Evolutionary conservation across 2,329 filamentous ascomycete genomes (phyloP).

Genomic region (Hypoxylon sp.): DNA sequence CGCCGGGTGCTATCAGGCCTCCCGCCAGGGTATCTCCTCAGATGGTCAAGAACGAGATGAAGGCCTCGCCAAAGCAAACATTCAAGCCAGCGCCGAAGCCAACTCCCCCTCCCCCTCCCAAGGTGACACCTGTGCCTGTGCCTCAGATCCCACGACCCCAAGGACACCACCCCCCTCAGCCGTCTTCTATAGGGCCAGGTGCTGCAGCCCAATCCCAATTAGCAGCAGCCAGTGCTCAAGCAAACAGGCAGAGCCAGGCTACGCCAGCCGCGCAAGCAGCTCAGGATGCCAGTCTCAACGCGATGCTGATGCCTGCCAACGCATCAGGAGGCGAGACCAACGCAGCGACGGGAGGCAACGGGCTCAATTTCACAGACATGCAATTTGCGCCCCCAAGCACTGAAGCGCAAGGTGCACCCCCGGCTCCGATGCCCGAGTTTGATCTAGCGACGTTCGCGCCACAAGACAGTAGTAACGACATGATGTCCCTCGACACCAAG

Average conservation of each 20-base stretch:
- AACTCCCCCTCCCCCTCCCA: constrained; percentile 45
- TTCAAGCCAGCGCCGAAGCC: constrained; percentile 40
- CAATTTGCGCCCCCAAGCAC: constrained; percentile 65
- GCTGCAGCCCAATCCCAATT: constrained; percentile 39
- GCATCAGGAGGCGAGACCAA: constrained; percentile 32
- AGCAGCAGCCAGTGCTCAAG: constrained; percentile 33
- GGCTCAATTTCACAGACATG: constrained; percentile 70
- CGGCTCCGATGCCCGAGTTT: constrained; percentile 59
- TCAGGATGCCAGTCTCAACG: constrained; percentile 46
- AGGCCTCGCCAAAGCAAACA: constrained; percentile 48
- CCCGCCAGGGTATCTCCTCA: constrained; percentile 39
- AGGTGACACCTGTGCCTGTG: constrained; percentile 50
- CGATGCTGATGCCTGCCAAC: constrained; percentile 40
- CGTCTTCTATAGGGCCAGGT: constrained; percentile 40
- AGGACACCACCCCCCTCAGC: constrained; percentile 41
- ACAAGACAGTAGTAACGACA: constrained; percentile 46
- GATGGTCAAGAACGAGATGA: constrained; percentile 51
- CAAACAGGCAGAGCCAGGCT: constrained; percentile 34
- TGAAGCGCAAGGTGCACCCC: constrained; percentile 51
- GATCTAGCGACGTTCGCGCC: constrained; percentile 63
- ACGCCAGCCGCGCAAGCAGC: constrained; percentile 42
- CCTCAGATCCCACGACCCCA: constrained; percentile 50
- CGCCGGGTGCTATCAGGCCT: constrained; percentile 45
- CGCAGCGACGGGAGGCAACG: constrained; percentile 51
- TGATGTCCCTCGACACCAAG: constrained; percentile 39